Base-by-base conservation (phyloP, 768 basidiomycete species). In the Kwoniella sp. region DNA sequence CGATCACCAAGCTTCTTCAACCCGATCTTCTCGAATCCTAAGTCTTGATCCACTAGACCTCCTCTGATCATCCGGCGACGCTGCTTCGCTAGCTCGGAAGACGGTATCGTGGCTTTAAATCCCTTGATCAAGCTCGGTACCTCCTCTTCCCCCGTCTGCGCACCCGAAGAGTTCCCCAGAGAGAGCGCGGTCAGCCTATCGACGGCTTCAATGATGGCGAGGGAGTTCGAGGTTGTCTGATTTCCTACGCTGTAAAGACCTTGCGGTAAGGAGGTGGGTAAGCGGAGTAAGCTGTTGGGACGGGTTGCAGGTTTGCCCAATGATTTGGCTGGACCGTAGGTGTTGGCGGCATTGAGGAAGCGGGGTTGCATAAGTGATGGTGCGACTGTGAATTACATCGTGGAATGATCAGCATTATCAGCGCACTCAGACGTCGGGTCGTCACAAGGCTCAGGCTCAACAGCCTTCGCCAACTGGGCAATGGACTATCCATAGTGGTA, bases 61-160 rank as follows among this genome's bases (percentile, higher is more conserved):
- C 80, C 79, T 51, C 93, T 85, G 81, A 90, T 87, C 79, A 91
- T 88, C 63, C 92, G 82, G 68, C 93, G 82, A 65, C 93, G 84
- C 15, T 86, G 84, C 67, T 90, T 88, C 59, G 91, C 85, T 76
- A 87, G 86, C 71, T 92, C 90, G 41, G 93, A 87, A 75, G 90
- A 90, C 13, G 95, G 95, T 48, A 96, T 90, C 1, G 95, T 97
- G 20, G 95, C 95, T 74, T 91, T 90, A 81, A 97, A 98, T 0
- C 95, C 95, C 51, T 89, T 87, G 47, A 96, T 82, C 34, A 98
- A 84, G 73, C 70, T 69, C 15, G 75, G 70, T 30, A 51, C 55
- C 38, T 68, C 69, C 45, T 61, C 70, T 55, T 68, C 37, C 29
- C 67, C 45, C 25, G 54, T 11, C 12, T 15, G 52, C 15, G 54